Evolutionary conservation across 2,329 filamentous ascomycete genomes (phyloP).

Genomic region (Ceratocystis smalleyi): DNA sequence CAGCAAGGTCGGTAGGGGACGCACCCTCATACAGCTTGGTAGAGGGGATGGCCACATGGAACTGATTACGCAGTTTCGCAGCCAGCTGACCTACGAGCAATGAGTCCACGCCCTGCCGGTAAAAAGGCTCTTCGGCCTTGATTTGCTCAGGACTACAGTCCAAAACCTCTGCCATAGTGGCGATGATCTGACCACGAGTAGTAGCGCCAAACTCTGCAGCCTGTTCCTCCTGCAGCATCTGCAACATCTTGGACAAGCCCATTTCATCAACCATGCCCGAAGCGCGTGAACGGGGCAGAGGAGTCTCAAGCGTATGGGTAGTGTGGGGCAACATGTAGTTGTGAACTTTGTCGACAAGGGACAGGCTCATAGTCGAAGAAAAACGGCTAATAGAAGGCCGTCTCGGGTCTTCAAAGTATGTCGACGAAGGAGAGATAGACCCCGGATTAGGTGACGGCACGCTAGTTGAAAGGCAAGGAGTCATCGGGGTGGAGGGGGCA

Average conservation of each 20-base stretch:
- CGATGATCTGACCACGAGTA: slow-evolving; percentile 27
- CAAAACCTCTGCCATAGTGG: slow-evolving; percentile 32
- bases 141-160: slow-evolving; percentile 27
- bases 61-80: slow-evolving; percentile 34
- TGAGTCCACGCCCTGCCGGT: slow-evolving; percentile 38
- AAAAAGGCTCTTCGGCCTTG: slow-evolving; percentile 32
- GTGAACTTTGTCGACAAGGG: slow-evolving; percentile 18
- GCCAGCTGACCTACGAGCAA: slow-evolving; percentile 37
- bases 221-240: slow-evolving; percentile 19
- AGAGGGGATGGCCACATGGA: slow-evolving; percentile 34
- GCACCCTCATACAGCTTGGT: slow-evolving; percentile 36
- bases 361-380: slow-evolving; percentile 10
- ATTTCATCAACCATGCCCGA: slow-evolving; percentile 25
- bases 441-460: background rate
- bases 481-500: slow-evolving; percentile 1
- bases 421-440: background rate
- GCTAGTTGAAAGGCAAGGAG: slow-evolving; percentile 1
- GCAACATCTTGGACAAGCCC: slow-evolving; percentile 24
- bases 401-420: slow-evolving; percentile 7
- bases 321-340: slow-evolving; percentile 28
- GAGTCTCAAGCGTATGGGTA: slow-evolving; percentile 23
- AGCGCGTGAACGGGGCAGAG: slow-evolving; percentile 23
- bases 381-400: slow-evolving; percentile 10
- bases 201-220: slow-evolving; percentile 20
- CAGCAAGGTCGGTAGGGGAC: slow-evolving; percentile 28